Percentiles rank a stretch among this genome's conserved stretches.
These are phyloP conservation scores for Dictyophora rubrovolvata DNA, from an alignment of 768 basidiomycete species.

Conservation along the genomic window DNA sequence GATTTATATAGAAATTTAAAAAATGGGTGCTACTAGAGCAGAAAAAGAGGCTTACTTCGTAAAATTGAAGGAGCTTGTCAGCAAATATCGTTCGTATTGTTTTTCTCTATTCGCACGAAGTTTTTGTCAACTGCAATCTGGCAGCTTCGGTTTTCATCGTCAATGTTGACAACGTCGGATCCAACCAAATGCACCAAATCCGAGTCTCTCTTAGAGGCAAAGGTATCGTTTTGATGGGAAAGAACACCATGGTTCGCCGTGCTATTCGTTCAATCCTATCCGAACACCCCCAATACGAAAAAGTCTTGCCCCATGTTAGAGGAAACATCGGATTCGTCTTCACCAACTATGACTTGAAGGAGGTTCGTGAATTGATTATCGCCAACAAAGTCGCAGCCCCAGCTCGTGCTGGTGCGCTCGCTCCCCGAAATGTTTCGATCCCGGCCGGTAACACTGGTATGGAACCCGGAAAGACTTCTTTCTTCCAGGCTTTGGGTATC, in stretches of 20 bases:
- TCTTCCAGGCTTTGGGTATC: constrained; percentile 99
- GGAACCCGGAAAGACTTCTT: constrained; percentile 99
- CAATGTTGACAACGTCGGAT: constrained; percentile 99
- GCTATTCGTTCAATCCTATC: constrained; percentile 84
- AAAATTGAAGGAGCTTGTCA: constrained; percentile 89
- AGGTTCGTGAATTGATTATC: constrained; percentile 84
- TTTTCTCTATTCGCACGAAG: not conserved
- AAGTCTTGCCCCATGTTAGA: constrained; percentile 87
- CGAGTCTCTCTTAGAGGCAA: constrained; percentile 92
- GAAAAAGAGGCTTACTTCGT: constrained; percentile 87
- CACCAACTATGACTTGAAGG: constrained; percentile 86
- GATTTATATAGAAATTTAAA: constrained; percentile 16
- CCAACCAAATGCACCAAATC: constrained; percentile 99
- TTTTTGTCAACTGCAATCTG: not conserved
- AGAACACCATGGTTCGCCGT: constrained; percentile 99
- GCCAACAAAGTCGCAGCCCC: constrained; percentile 98
- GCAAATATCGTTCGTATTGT: constrained; percentile 69
- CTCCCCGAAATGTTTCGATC: constrained; percentile 84
- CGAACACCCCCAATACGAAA: constrained; percentile 91
- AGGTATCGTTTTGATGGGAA: constrained; percentile 97
- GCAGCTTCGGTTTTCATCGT: constrained; percentile 95
- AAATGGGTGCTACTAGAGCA: constrained; percentile 87
- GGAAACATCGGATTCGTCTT: constrained; percentile 99
- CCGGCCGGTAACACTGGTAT: constrained; percentile 98
- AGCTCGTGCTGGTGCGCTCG: constrained; percentile 94